These are phyloP conservation scores for Symmetrospora coprosmae DNA, from an alignment of 768 basidiomycete species.

Conservation along the genomic window DNA sequence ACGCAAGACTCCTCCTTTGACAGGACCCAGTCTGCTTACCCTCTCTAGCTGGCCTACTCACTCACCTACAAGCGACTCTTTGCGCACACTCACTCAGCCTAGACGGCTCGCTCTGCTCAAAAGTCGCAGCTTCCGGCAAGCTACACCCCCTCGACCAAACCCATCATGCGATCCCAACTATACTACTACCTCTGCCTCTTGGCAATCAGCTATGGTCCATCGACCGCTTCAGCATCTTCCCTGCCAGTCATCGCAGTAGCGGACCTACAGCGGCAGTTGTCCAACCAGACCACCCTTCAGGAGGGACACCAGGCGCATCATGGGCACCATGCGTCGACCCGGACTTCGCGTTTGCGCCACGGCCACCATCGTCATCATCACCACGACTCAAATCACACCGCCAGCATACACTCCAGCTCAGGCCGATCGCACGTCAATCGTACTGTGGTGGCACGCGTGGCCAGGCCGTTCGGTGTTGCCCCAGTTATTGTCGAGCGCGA, in stretches of 20 bases:
- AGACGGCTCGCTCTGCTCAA: too few relatives aligned
- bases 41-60: background rate
- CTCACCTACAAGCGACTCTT: background rate
- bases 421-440: background rate
- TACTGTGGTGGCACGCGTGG: background rate
- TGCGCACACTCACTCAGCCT: too few relatives aligned
- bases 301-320: background rate
- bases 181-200: constrained; percentile 10
- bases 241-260: background rate
- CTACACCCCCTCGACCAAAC: background rate
- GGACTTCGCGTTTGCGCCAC: background rate
- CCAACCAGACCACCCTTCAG: background rate
- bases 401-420: background rate
- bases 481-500: background rate
- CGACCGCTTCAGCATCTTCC: background rate
- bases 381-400: background rate
- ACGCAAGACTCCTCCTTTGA: background rate
- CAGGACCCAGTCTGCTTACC: background rate
- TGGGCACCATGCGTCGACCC: background rate
- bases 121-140: too few relatives aligned
- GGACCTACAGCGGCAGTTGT: background rate
- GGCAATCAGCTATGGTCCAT: too few relatives aligned
- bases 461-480: background rate
- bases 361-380: background rate
- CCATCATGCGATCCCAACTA: constrained; percentile 11